A percentile compares a stretch with the other conserved stretches of the same genome.
Evolutionary conservation across 1,139 yeast genomes (phyloP).

Genomic region (Candida glucosophila): DNA sequence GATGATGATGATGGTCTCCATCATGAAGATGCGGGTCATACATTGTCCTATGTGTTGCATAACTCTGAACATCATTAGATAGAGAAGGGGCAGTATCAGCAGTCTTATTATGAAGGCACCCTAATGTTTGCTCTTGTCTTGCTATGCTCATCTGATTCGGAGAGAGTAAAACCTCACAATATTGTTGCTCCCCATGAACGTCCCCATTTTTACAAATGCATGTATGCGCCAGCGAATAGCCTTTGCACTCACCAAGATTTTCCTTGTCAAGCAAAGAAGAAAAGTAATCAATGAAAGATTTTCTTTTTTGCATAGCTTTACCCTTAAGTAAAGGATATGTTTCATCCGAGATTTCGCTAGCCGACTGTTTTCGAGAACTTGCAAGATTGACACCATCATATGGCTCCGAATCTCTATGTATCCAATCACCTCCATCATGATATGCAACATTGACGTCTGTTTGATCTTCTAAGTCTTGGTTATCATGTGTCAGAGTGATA

Average conservation of each 20-base stretch:
- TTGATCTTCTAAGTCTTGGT: conserved; percentile 2
- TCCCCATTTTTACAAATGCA: conserved; percentile 12
- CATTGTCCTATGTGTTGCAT: no score
- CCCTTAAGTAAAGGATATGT: no score
- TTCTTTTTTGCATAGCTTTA: conserved; percentile 7
- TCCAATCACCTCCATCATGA: no score
- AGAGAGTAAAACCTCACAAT: conserved; percentile 34
- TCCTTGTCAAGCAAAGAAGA: conserved; percentile 14
- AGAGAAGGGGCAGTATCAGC: no score
- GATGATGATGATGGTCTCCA: background rate
- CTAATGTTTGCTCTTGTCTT: no score
- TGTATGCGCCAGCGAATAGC: conserved; percentile 40
- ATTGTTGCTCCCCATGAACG: conserved; percentile 17
- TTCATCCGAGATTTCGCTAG: no score
- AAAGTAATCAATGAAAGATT: conserved; percentile 20
- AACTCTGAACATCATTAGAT: background rate
- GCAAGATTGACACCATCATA: no score
- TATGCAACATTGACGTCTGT: background rate
- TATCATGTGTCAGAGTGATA: conserved; percentile 20
- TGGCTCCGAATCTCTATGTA: no score
- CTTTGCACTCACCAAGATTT: conserved; percentile 44
- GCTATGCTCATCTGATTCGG: no score
- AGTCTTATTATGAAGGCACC: no score
- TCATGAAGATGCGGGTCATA: no score
- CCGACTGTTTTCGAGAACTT: no score